Base-by-base conservation (phyloP, 345 rosid species). In the Eucalyptus sp. region DNA sequence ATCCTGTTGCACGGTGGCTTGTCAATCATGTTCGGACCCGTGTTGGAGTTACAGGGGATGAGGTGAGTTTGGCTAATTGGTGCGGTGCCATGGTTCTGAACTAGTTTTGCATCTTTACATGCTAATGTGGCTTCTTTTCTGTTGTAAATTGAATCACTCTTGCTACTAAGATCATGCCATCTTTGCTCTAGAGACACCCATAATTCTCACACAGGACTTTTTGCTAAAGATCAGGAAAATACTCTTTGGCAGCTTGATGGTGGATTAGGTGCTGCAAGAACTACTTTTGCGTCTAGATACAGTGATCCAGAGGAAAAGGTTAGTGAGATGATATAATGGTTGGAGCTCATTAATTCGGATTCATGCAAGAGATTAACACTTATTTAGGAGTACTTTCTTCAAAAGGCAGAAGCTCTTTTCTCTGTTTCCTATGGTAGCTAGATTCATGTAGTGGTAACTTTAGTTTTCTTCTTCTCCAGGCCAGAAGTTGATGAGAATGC, bases 401-500 rank as follows among this genome's bases (percentile, higher is more conserved):
- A 1, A 11, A 71, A 18, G 56, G 85, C 80, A 68, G 89, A 81
- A 88, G 68, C 86, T 49, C 29, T 33, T 44, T 48, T 43, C 68
- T 31, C 89, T 27, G 44, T 46, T 51, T 33, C 89, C n/a, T 79
- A 31, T 46, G 79, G 86, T 54, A 85, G 41, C 14, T 24, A 20
- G 76, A 33, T 46, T 24, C 88, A 41, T 13, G 50, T 56, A 5
- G 13, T 44, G 31, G 13, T 13, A 49, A 8, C 46, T 81, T 3
- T 91, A 41, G 33, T 86, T 41, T 62, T 51, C 33, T 50, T 85
- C 29, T 44, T 56, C 8, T 31, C 52, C 80, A 11, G 88, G 88
- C 88, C 90, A 92, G 97, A 92, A 94, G 87, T 92, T 90, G 89
- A 94, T 90, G 87, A 93, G 91, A 87, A 88, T 86, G 88, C 86